Evolutionary conservation across 2,329 filamentous ascomycete genomes (phyloP), one percentile per base, ranked within the genome.

Genomic region (Alternaria atra): DNA sequence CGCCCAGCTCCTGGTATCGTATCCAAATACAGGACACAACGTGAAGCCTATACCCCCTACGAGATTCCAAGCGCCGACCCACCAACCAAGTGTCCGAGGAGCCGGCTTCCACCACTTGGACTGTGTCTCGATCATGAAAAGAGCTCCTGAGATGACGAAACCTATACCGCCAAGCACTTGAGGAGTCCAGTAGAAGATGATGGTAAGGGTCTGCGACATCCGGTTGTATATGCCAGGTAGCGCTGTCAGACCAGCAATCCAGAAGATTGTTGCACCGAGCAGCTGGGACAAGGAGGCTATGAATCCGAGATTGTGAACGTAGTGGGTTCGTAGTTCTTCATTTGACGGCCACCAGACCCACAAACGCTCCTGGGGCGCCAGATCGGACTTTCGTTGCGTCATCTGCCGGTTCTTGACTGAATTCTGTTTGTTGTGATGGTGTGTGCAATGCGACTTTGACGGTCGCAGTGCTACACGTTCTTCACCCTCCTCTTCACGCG

Each of bases 51-150:
- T 68, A 2, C 85, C 84, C 1, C 89, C 89, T 20, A 90, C 78
- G 2, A 89, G 73, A 67, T 90, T 91, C 20, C 20, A 20, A 20
- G 20, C 20, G 20, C 20, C 20, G 20, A 20, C 20, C 20, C 20
- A 20, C 20, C 20, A 20, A 20, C 20, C 20, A 20, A 20, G 20
- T 20, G 20, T 20, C 20, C 20, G 71, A 4, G 80, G 81, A 0
- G 87, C 86, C 0, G 89, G 88, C 12, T 80, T 77, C 67, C 86
- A 90, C 89, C 89, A 91, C 46, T 81, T 84, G 40, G 81, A 72
- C 74, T 91, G 89, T 3, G 87, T 89, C 74, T 91, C 89, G 7
- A 91, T 69, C 84, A 90, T 90, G 75, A 90, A 90, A 2, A 91
- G 75, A 3, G 79, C 69, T 23, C 80, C 82, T 30, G 82, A 89